Evolutionary conservation across 83 land plant genomes (phyloP).

Genomic region (Picea abies): DNA sequence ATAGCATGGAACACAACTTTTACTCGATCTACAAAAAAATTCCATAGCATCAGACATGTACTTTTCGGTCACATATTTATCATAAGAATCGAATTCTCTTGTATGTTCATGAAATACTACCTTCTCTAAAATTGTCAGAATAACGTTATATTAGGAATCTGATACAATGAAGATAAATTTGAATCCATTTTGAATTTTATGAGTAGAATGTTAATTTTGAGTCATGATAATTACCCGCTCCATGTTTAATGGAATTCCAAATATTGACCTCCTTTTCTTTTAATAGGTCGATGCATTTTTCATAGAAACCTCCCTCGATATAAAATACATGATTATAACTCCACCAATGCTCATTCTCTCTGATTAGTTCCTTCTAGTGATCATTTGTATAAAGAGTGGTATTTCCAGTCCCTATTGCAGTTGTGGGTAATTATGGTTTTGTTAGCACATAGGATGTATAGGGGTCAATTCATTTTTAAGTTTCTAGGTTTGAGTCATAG

Average conservation of each 20-base stretch:
- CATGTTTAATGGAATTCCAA: slow-evolving; percentile 77
- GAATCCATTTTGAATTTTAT: no score
- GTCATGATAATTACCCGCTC: slow-evolving; percentile 47
- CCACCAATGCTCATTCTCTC: slow-evolving; percentile 92
- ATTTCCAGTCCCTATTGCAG: slow-evolving; percentile 75
- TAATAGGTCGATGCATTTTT: slow-evolving; percentile 77
- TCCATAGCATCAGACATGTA: neutral
- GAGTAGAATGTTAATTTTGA: neutral
- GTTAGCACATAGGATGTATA: no score
- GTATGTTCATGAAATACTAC: slow-evolving; percentile 84
- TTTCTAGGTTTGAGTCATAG: no score
- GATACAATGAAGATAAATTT: neutral
- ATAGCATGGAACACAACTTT: no score
- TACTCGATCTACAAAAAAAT: no score
- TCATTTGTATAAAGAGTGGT: slow-evolving; percentile 78
- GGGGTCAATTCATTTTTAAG: no score
- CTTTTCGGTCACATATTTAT: slow-evolving; percentile 76
- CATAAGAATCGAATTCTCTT: slow-evolving; percentile 72
- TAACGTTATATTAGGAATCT: neutral
- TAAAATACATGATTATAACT: slow-evolving; percentile 79
- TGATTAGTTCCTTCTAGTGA: slow-evolving; percentile 60
- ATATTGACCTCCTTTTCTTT: slow-evolving; percentile 83
- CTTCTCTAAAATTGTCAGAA: slow-evolving; percentile 69
- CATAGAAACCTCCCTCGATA: slow-evolving; percentile 87
- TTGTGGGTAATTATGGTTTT: neutral